Conservation (phyloP, 208 protist species). For the Leishmania martiniquensis region DNA sequence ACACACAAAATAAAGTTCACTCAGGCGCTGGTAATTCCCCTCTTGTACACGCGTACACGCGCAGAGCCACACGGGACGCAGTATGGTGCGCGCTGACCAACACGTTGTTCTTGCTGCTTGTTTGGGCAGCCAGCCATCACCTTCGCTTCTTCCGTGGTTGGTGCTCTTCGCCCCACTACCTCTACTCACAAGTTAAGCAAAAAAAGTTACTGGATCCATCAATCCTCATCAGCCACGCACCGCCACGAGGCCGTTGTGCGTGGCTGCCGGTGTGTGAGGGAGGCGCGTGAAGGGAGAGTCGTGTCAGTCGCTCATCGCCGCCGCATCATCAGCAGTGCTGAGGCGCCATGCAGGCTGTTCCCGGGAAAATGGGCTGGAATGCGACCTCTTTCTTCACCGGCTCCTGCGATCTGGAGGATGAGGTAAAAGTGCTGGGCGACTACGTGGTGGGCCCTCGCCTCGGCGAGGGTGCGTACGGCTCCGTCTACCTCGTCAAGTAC, state of each 20-base stretch:
- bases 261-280: not conserved
- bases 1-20: no score
- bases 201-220: not conserved
- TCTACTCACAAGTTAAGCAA: not conserved
- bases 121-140: no score
- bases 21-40: no score
- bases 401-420: constrained; percentile 61
- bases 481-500: constrained; percentile 87
- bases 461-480: constrained; percentile 88
- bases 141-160: not conserved
- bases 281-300: not conserved
- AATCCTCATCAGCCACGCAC: not conserved
- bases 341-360: constrained; percentile 5
- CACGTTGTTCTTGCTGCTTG: no score
- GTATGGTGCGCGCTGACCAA: no score
- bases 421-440: constrained; percentile 71
- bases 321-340: not conserved
- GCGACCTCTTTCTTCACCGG: constrained; percentile 73
- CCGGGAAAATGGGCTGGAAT: constrained; percentile 24
- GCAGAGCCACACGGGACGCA: no score
- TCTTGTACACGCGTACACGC: no score
- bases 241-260: constrained; percentile 5
- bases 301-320: not conserved
- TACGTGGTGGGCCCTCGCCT: constrained; percentile 82
- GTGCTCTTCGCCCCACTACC: not conserved